Evolutionary conservation across 2,329 filamentous ascomycete species (phyloP), one percentile per base, ranked within the genome.

Genomic region (Fusarium anthophilum): DNA sequence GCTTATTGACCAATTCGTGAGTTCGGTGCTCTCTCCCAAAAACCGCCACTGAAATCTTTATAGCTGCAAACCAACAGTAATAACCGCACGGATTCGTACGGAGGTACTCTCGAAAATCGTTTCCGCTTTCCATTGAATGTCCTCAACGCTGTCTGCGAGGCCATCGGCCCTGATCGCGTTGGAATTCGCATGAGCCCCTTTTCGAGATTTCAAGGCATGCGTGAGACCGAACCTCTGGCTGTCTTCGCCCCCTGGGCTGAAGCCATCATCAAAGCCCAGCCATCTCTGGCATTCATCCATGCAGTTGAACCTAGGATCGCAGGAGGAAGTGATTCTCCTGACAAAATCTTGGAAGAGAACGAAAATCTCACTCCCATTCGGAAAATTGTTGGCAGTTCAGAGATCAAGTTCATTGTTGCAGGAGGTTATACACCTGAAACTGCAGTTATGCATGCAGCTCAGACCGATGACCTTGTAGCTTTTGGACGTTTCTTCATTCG

Each of bases 271-370:
- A 84, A 87, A 51, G 81, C 91, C n/a, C 81, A 85, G 53, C 80
- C 91, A 8, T 85, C 86, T 13, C 83, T 93, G 26, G 87, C 90
- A 1, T 93, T 90, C 78, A 79, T 92, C 8, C 90, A 92, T 78
- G 75, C 92, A 4, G 83, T 93, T 20, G 90, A 93, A 76, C 85
- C 89, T 3, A 85, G 89, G 7, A 82, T 90, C 17, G 79, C 83
- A 8, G 86, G 86, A 12, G 80, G 79, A 64, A 77, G 76, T 5
- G 85, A 88, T 63, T 63, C 82, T 13, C 50, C 74, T 4, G 55
- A 63, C 35, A 64, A 67, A 26, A 20, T 58, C 7, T 62, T 43
- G 35, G 86, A 87, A 6, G 80, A 66, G 12, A 70, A 66, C 6
- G 82, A 83, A 41, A 72, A 69, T 9, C 74, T 84, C 2, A 77